phyloP scores from a whole-genome alignment of 768 basidiomycete genomes.

The Phanerochaete carnosa region DNA sequence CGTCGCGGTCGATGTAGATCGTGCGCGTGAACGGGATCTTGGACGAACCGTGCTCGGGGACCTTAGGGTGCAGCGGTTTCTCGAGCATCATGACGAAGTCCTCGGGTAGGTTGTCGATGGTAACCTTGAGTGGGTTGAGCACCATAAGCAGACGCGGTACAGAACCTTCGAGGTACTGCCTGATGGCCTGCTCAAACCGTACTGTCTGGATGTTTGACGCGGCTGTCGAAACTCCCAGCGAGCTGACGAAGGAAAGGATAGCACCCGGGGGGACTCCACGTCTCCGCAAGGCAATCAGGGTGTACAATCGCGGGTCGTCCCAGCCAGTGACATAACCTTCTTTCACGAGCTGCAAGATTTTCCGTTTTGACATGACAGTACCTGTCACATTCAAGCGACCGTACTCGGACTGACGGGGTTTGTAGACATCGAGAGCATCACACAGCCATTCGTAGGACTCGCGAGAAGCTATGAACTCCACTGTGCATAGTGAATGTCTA shows the following conservation, averaged over 20 bases:
- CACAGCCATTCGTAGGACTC: conserved; percentile 99
- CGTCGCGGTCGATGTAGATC: conserved; percentile 89
- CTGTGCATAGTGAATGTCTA: conserved; percentile 96
- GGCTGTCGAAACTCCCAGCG: conserved; percentile 89
- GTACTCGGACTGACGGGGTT: conserved; percentile 95
- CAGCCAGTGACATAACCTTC: conserved; percentile 84
- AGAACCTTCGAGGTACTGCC: conserved; percentile 84
- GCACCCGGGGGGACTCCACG: conserved; percentile 97
- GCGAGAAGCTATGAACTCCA: conserved; percentile 92
- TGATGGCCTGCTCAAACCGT: conserved; percentile 87
- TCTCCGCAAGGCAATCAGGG: conserved; percentile 90
- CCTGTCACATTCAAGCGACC: conserved; percentile 92
- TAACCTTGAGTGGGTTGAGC: conserved; percentile 84
- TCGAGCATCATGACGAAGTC: conserved; percentile 81
- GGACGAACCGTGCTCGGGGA: conserved; percentile 80
- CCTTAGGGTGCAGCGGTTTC: conserved; percentile 93
- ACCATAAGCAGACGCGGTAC: conserved; percentile 92
- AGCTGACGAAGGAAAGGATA: conserved; percentile 88
- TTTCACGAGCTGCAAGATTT: conserved; percentile 85
- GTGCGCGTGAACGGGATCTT: conserved; percentile 83
- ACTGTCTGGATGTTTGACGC: conserved; percentile 79
- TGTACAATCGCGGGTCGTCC: conserved; percentile 98
- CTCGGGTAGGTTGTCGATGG: conserved; percentile 85
- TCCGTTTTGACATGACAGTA: conserved; percentile 95
- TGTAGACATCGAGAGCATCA: conserved; percentile 96